A percentile compares a stretch with the other conserved stretches of the same genome.
Evolutionary conservation across 2,329 filamentous ascomycete species (phyloP).

Genomic region (Fusarium goolgardi): DNA sequence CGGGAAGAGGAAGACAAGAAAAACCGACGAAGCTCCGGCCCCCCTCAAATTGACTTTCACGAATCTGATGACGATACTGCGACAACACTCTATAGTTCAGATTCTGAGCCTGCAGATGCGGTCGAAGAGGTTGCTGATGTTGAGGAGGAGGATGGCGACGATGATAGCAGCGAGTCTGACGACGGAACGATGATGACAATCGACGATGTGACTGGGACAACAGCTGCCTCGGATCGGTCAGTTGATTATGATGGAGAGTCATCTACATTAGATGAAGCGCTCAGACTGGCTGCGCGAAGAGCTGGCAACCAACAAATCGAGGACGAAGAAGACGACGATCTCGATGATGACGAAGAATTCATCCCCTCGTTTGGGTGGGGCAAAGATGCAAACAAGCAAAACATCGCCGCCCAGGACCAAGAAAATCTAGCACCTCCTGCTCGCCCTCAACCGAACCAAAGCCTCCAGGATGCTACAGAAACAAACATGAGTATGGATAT

Average conservation of each 20-base stretch:
- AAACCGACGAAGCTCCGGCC: conserved; percentile 72
- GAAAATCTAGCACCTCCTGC: conserved; percentile 50
- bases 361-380: conserved; percentile 83
- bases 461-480: conserved; percentile 47
- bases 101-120: conserved; percentile 67
- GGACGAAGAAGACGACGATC: conserved; percentile 60
- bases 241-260: conserved; percentile 74
- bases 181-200: conserved; percentile 86
- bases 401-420: conserved; percentile 53
- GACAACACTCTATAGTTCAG: conserved; percentile 81
- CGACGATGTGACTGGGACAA: conserved; percentile 79
- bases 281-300: conserved; percentile 78
- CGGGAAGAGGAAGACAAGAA: conserved; percentile 71
- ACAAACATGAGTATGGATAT: conserved; percentile 57
- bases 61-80: conserved; percentile 73
- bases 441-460: conserved; percentile 18
- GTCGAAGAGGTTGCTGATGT: conserved; percentile 68
- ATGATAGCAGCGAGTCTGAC: conserved; percentile 70
- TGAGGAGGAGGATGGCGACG: conserved; percentile 59
- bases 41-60: conserved; percentile 72
- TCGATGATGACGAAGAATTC: conserved; percentile 73
- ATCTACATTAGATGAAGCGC: conserved; percentile 78
- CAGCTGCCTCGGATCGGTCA: conserved; percentile 69
- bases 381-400: conserved; percentile 62
- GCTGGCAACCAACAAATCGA: conserved; percentile 79